Evolutionary conservation across 805 yeast genomes (phyloP).

Genomic region (Cyberlindnera amylophila): DNA sequence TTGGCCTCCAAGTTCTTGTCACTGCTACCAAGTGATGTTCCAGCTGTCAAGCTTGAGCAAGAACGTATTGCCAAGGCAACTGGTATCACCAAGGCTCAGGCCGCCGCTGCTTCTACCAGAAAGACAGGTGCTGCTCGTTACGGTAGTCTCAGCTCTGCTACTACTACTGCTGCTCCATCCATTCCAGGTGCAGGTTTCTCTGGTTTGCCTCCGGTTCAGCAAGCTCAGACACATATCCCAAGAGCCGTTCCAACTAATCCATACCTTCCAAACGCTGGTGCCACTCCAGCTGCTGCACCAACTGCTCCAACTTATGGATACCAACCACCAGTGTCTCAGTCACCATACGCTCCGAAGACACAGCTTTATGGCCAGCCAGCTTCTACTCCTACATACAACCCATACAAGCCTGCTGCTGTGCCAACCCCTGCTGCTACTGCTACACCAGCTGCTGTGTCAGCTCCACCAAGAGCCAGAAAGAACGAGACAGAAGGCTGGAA

Average conservation of each 20-base stretch:
- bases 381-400: neutral
- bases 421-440: slow-evolving; percentile 17
- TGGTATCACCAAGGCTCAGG: slow-evolving; percentile 29
- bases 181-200: slow-evolving; percentile 3
- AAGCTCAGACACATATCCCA: slow-evolving; percentile 10
- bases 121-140: slow-evolving; percentile 16
- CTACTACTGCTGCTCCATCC: no score
- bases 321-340: slow-evolving; percentile 8
- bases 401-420: slow-evolving; percentile 15
- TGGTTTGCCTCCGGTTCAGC: slow-evolving; percentile 3
- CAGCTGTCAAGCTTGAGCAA: slow-evolving; percentile 68
- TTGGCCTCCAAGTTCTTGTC: slow-evolving; percentile 69
- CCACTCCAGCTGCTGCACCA: slow-evolving; percentile 10
- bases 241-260: slow-evolving; percentile 17
- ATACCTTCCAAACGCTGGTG: slow-evolving; percentile 13
- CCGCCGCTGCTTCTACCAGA: slow-evolving; percentile 19
- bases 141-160: slow-evolving; percentile 12
- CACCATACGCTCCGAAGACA: slow-evolving; percentile 13
- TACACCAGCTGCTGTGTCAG: slow-evolving; percentile 16
- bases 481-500: slow-evolving; percentile 68
- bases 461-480: slow-evolving; percentile 33
- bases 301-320: slow-evolving; percentile 15
- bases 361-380: slow-evolving; percentile 10
- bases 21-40: slow-evolving; percentile 69
- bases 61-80: slow-evolving; percentile 75